Percentiles rank a stretch among this genome's conserved stretches.
These are phyloP conservation scores for Neurospora sp. DNA, from an alignment of 495 filamentous ascomycete species.

Conservation along the genomic window DNA sequence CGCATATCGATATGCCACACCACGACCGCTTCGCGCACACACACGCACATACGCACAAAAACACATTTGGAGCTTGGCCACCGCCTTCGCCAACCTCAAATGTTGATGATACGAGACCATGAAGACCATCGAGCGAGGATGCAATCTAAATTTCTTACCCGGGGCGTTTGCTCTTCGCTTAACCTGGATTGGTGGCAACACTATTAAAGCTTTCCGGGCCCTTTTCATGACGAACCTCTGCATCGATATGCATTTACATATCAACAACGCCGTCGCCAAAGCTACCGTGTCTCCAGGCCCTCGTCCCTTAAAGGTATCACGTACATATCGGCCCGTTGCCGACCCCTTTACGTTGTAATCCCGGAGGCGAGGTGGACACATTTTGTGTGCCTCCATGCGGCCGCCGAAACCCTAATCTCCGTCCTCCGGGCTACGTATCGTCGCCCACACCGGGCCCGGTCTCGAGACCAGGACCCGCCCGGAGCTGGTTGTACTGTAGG, in stretches of 20 bases:
- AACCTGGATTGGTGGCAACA: neutral
- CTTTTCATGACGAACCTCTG: neutral
- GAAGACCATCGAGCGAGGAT: neutral
- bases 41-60: neutral
- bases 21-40: neutral
- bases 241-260: neutral
- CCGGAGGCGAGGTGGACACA: neutral
- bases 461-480: neutral
- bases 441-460: neutral
- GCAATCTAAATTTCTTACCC: neutral
- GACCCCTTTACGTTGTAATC: neutral
- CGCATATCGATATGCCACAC: neutral
- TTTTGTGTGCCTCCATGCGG: neutral
- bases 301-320: neutral
- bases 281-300: neutral
- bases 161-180: neutral
- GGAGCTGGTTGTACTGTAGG: neutral
- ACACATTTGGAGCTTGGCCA: neutral
- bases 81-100: neutral
- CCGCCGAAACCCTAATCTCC: neutral
- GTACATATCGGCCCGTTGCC: neutral
- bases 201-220: neutral
- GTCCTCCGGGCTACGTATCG: neutral
- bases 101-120: neutral
- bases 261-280: neutral